Evolutionary conservation across 208 protist species (phyloP).

Genomic region (Angomonas ambiguus): DNA sequence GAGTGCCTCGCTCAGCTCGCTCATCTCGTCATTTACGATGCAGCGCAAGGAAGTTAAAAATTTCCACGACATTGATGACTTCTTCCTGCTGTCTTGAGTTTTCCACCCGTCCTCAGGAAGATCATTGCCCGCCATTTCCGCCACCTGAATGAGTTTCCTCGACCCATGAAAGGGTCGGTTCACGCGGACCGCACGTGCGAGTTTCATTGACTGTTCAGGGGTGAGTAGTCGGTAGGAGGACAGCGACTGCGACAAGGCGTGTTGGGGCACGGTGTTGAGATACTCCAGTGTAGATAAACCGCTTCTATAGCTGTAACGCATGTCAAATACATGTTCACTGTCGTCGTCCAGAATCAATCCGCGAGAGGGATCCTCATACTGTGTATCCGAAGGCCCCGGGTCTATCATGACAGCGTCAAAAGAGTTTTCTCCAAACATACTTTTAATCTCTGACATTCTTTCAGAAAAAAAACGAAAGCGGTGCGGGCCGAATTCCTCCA

Average conservation of each 20-base stretch:
- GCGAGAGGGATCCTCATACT: slow-evolving; percentile 69
- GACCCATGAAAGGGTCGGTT: slow-evolving; percentile 50
- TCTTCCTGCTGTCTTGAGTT: slow-evolving; percentile 51
- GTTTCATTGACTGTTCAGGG: slow-evolving; percentile 74
- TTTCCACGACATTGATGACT: slow-evolving; percentile 79
- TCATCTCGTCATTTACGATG: slow-evolving; percentile 78
- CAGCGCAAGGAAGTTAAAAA: slow-evolving; percentile 77
- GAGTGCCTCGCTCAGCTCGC: slow-evolving; percentile 60
- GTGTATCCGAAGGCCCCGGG: slow-evolving; percentile 66
- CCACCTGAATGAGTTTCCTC: slow-evolving; percentile 37
- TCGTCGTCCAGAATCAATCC: slow-evolving; percentile 76
- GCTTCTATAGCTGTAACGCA: slow-evolving; percentile 63
- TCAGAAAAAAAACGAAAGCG: slow-evolving; percentile 74
- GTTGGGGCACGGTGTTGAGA: slow-evolving; percentile 76
- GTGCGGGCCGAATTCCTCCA: slow-evolving; percentile 51
- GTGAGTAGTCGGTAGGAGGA: slow-evolving; percentile 59
- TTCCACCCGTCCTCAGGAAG: slow-evolving; percentile 73
- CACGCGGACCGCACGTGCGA: slow-evolving; percentile 63
- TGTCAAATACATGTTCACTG: slow-evolving; percentile 63
- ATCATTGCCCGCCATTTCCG: slow-evolving; percentile 56
- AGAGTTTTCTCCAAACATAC: slow-evolving; percentile 77
- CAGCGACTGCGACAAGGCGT: slow-evolving; percentile 42
- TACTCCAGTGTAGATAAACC: slow-evolving; percentile 62
- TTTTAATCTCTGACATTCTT: slow-evolving; percentile 70
- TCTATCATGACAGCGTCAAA: slow-evolving; percentile 90